Evolutionary conservation across 306 rosid genomes (phyloP), one percentile per base, ranked within the genome.

Genomic region (Trichosanthes truncata): DNA sequence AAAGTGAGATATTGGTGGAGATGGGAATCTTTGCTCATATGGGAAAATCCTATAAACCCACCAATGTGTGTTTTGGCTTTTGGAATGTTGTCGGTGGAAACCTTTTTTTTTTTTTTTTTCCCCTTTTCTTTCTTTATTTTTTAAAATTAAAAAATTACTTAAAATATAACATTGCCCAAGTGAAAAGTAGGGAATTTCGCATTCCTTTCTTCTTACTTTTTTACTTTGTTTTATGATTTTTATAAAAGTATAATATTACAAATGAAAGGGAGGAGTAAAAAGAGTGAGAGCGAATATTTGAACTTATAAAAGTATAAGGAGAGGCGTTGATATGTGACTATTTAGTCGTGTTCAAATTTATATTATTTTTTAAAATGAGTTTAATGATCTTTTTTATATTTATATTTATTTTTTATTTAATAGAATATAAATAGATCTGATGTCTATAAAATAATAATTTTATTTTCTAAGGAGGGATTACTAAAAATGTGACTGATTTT

Each of bases 51-150:
- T 57, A 29, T 61, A 20, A 73, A 31, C 26, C 73, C 46, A 21
- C 76, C 41, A 21, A 21, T 56, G 35, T 67, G 56, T 66, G 59
- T 76, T 65, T 74, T 49, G 55, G 31, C 76, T 25, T 75, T 43
- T 67, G 9, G 56, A 75, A 76, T 52, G 41, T 77, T 81, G 87
- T 81, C 86, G 86, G 86, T 86, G 89, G 36, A n/a, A 3, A 17
- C 45, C 21, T 38, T 67, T 36, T 8, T 17, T 12, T 7, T 0
- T 14, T 14, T 9, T 6, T 11, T 0, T 63, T 15, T 2, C 51
- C 12, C 33, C 33, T 29, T n/a, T 8, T n/a, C 3, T 20, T 53
- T 20, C n/a, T 2, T 7, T 6, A 0, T 17, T 18, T 18, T 13
- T 18, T 43, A 43, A 43, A 2, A 9, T 5, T 11, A 9, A 9